Evolutionary conservation across 2,329 filamentous ascomycete genomes (phyloP), one percentile per base, ranked within the genome.

Genomic region (Westerdykella ornata): DNA sequence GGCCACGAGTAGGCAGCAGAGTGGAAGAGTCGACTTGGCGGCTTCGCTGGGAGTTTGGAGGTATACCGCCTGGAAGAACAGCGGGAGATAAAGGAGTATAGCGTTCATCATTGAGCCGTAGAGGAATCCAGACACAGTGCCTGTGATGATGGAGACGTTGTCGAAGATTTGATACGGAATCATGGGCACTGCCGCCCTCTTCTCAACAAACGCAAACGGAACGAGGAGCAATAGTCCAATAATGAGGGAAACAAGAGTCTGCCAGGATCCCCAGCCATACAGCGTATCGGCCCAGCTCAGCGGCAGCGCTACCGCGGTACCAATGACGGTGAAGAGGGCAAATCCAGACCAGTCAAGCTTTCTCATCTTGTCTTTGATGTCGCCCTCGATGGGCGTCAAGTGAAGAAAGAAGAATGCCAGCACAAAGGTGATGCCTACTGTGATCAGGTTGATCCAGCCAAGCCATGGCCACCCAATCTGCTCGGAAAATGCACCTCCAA

Each of bases 111-210:
- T 31, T 39, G 59, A 68, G 29, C 64, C 63, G 48, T 73, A 68
- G 5, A 59, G 53, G 46, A 69, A 69, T n/a, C n/a, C n/a, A 3
- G 57, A 57, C 4, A 71, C 65, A 1, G 64, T 50, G 14, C 81
- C 68, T 7, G 70, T 68, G 1, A 78, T 77, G 9, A 74, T 56
- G 38, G 75, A 78, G 2, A 77, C 76, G 16, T 69, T 66, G 1
- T 60, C 60, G 59, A 84, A 82, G 0, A 85, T 67, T 6, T 68
- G 69, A 22, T 82, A 58, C 0, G 81, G 82, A 53, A 85, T 78
- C 14, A 86, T 65, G 0, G 83, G 82, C 48, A 78, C 74, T 72
- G 61, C 72, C 74, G 62, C 85, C 35, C 68, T 66, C 2, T 80
- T 80, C 7, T 83, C 53, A 39, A 72, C 72, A 61, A 73, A 74